Base-by-base conservation (phyloP, 768 basidiomycete genomes). In the Myochromella boudieri region DNA sequence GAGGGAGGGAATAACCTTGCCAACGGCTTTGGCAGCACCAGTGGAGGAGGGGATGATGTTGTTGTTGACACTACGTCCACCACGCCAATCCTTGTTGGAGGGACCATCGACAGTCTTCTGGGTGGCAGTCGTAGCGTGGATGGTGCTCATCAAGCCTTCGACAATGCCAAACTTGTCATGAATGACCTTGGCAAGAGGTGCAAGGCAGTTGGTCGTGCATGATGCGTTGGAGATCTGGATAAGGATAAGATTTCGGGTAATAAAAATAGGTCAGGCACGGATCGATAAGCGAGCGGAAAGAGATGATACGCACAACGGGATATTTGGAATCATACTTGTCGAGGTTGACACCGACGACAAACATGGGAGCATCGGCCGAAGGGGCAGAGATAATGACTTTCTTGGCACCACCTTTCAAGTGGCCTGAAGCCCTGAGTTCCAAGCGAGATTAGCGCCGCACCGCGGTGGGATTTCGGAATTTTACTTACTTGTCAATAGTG, bases 41-140 rank as follows among this genome's bases (percentile, higher is more conserved):
- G 95, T 97, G 59, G 95, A 95, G 18, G 95, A 97, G 40, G 95
- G 95, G 66, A 99, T 99, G 75, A 99, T 97, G 83, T 99, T 99
- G 77, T 88, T 89, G 71, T 85, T 87, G 56, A 95, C 93, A 61
- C 85, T 84, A 73, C 95, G 95, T 55, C 93, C 93, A 65, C 93
- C 93, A 67, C 93, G 91, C 93, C 93, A 95, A 76, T 95, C 93
- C 77, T 95, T 98, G 78, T 80, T 65, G 38, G 93, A 95, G 36
- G 92, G 92, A 42, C 92, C 94, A 57, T 97, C 95, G 61, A 93
- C 91, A 51, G 91, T 91, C 81, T 91, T 92, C 69, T 93, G 90
- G 48, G 94, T 95, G 42, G 94, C 94, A 39, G 94, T 97, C 58
- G 94, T 94, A 33, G 95, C 85, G 68, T 98, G 95, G 60, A 99